phyloP scores from a whole-genome alignment of 768 basidiomycete species.

The Hebeloma cylindrosporum region DNA sequence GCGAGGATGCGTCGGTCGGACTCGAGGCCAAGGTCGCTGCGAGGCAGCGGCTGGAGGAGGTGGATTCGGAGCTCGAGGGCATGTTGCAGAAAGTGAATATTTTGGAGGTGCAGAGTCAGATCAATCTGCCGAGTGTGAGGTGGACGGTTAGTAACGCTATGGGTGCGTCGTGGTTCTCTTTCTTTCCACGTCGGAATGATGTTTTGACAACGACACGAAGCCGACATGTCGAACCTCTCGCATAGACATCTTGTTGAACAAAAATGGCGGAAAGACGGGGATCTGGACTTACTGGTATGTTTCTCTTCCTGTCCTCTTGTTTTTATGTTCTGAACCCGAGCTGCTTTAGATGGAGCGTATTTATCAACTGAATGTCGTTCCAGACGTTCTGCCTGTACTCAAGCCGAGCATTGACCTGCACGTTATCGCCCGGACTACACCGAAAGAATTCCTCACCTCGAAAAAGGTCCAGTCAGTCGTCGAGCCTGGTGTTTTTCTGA shows the following conservation, averaged over 20 bases:
- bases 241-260: slow-evolving; percentile 83
- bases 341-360: slow-evolving; percentile 82
- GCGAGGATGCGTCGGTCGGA: slow-evolving; percentile 11
- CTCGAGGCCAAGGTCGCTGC: slow-evolving; percentile 25
- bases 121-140: slow-evolving; percentile 82
- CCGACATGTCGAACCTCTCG: slow-evolving; percentile 64
- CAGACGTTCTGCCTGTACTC: slow-evolving; percentile 76
- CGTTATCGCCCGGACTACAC: slow-evolving; percentile 45
- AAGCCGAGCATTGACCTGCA: slow-evolving; percentile 76
- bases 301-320: neutral
- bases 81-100: slow-evolving; percentile 53
- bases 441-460: slow-evolving; percentile 29
- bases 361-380: slow-evolving; percentile 87
- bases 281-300: slow-evolving; percentile 79
- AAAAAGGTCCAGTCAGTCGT: slow-evolving; percentile 45
- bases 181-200: neutral
- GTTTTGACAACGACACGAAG: slow-evolving; percentile 34
- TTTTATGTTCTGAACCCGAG: neutral
- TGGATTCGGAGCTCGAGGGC: slow-evolving; percentile 40
- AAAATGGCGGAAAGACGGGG: slow-evolving; percentile 82
- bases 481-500: slow-evolving; percentile 69
- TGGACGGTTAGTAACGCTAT: slow-evolving; percentile 80
- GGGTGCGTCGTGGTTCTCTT: slow-evolving; percentile 48
- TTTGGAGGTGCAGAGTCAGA: slow-evolving; percentile 75
- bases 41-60: slow-evolving; percentile 25